Evolutionary conservation across 345 rosid species (phyloP).

Genomic region (Eucalyptus sideroxylon): DNA sequence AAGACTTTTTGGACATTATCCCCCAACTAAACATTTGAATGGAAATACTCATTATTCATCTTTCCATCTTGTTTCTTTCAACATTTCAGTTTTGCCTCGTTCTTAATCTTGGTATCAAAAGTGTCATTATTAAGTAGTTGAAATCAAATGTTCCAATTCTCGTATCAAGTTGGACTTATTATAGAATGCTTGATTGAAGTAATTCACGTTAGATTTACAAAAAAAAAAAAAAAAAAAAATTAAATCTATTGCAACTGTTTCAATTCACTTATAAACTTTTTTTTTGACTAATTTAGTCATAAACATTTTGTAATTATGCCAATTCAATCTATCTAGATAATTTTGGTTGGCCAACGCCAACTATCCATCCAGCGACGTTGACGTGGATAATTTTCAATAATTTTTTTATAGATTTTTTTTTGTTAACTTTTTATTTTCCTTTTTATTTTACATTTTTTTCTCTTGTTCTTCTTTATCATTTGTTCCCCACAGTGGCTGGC

Average conservation of each 20-base stretch:
- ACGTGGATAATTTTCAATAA: too few species aligned
- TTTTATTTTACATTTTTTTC: too few species aligned
- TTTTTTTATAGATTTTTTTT: too few species aligned
- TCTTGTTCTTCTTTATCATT: too few species aligned
- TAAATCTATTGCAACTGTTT: too few species aligned
- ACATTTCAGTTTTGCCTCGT: not conserved
- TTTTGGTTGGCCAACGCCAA: rapidly evolving
- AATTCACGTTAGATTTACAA: not conserved
- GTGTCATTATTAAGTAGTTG: not conserved
- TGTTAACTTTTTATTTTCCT: too few species aligned
- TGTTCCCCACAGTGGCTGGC: too few species aligned
- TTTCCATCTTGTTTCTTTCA: not conserved
- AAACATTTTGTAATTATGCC: too few species aligned
- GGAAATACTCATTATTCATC: not conserved
- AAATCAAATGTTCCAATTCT: not conserved
- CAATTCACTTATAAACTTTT: too few species aligned
- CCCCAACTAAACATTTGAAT: not conserved
- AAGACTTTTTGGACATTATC: not conserved
- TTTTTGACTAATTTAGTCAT: too few species aligned
- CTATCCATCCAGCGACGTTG: rapidly evolving
- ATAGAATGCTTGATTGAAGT: not conserved
- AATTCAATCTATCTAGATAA: too few species aligned
- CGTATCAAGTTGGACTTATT: not conserved
- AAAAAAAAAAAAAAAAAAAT: too few species aligned
- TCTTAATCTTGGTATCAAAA: not conserved